A percentile compares a stretch with the other conserved stretches of the same genome.
Evolutionary conservation across 495 filamentous ascomycete species (phyloP).

Genomic region (Acidomyces sp.): DNA sequence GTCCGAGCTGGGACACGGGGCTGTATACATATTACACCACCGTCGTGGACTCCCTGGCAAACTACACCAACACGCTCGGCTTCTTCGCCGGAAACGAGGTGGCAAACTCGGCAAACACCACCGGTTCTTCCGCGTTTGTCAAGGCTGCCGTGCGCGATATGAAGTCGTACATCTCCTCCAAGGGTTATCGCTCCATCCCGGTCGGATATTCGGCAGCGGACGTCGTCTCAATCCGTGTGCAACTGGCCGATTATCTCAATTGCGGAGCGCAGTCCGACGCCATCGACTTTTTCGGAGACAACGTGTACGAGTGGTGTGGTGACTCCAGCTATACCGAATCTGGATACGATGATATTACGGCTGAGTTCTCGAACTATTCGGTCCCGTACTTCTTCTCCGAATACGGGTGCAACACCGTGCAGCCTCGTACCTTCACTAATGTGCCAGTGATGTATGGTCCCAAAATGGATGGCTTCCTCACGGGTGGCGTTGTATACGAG

Average conservation of each 20-base stretch:
- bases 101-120: constrained; percentile 70
- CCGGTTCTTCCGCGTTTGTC: constrained; percentile 74
- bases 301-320: constrained; percentile 98
- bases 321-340: constrained; percentile 57
- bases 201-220: constrained; percentile 95
- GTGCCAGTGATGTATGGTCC: constrained; percentile 67
- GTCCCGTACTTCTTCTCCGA: constrained; percentile 96
- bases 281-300: constrained; percentile 97
- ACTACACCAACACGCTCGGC: constrained; percentile 79
- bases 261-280: constrained; percentile 51
- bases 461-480: constrained; percentile 75
- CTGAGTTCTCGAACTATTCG: constrained; percentile 74
- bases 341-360: constrained; percentile 63
- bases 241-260: constrained; percentile 85
- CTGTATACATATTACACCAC: constrained; percentile 67
- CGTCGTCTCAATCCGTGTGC: constrained; percentile 58
- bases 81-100: constrained; percentile 99
- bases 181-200: constrained; percentile 65
- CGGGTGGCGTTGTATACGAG: constrained; percentile 94
- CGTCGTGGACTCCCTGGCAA: constrained; percentile 65
- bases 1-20: constrained; percentile 59
- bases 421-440: constrained; percentile 70
- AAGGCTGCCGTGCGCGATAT: constrained; percentile 93
- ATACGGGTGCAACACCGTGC: constrained; percentile 81
- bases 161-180: constrained; percentile 77